Percentiles rank a stretch among this genome's conserved stretches.
phyloP scores from a whole-genome alignment of 2,329 filamentous ascomycete genomes.

The Lasiodiplodia citricola region DNA sequence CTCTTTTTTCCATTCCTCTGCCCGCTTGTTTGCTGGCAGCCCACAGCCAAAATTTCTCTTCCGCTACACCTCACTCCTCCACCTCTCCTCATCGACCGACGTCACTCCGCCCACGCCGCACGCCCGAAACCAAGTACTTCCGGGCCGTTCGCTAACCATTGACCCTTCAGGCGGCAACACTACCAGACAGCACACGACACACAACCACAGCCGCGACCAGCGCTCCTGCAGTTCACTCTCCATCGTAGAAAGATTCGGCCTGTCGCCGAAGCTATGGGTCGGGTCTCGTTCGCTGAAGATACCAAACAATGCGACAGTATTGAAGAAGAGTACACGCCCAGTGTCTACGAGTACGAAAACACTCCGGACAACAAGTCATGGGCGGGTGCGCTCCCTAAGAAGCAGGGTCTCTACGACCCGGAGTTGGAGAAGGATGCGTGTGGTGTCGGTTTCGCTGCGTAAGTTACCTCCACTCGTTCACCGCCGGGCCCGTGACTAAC shows the following conservation, averaged over 20 bases:
- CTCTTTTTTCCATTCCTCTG: constrained; percentile 14
- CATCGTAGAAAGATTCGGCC: constrained; percentile 47
- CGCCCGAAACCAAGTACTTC: not conserved
- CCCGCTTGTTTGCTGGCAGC: constrained; percentile 1
- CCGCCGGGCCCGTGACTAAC: not conserved
- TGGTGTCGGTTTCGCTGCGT: constrained; percentile 99
- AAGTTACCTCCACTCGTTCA: constrained; percentile 50
- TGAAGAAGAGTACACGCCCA: constrained; percentile 64
- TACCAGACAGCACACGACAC: not conserved
- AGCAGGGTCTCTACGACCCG: constrained; percentile 98
- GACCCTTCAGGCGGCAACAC: constrained; percentile 22
- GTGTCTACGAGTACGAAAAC: constrained; percentile 83
- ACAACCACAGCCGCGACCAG: not conserved
- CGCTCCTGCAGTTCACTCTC: constrained; percentile 12
- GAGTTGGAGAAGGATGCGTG: constrained; percentile 98
- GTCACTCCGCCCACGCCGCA: not conserved
- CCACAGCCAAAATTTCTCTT: constrained; percentile 15
- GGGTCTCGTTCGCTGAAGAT: constrained; percentile 58
- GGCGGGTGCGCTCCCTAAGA: constrained; percentile 93
- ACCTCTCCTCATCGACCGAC: constrained; percentile 9
- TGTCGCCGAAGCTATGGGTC: constrained; percentile 60
- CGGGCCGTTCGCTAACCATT: constrained; percentile 3
- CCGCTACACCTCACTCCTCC: not conserved
- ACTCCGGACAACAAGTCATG: constrained; percentile 82
- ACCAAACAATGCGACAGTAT: constrained; percentile 53